Evolutionary conservation across 1,284 basidiomycete genomes (phyloP).

Genomic region (Puccinia horiana): DNA sequence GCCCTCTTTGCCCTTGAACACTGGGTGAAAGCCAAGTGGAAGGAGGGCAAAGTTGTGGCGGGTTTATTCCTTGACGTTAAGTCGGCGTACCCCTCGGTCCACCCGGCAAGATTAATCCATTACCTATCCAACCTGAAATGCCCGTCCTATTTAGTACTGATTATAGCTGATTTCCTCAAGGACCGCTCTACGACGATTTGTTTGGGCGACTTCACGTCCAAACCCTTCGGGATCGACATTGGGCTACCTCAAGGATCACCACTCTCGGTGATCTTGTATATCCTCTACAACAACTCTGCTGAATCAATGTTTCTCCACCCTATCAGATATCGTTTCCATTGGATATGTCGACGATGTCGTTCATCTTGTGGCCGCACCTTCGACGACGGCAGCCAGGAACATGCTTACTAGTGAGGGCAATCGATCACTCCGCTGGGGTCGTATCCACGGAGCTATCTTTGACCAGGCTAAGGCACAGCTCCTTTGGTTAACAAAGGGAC

Average conservation of each 20-base stretch:
- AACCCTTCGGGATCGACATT: background rate
- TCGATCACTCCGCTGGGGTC: background rate
- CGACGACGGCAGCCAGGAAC: background rate
- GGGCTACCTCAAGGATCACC: conserved; percentile 37
- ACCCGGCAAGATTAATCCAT: background rate
- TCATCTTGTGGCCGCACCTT: background rate
- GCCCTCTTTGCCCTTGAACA: too few relatives aligned
- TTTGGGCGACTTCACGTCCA: background rate
- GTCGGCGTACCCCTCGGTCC: conserved; percentile 18
- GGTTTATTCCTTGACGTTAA: conserved; percentile 18
- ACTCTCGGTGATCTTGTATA: conserved; percentile 21
- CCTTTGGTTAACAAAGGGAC: background rate
- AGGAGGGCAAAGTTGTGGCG: conserved; percentile 1
- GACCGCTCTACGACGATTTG: background rate
- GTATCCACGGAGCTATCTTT: background rate
- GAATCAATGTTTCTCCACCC: background rate
- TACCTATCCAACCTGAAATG: background rate
- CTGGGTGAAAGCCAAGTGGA: too few relatives aligned
- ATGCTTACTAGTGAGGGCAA: background rate
- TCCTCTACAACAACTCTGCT: conserved; percentile 20
- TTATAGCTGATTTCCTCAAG: background rate
- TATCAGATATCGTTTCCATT: background rate
- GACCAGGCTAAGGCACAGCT: background rate
- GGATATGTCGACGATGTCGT: conserved; percentile 33
- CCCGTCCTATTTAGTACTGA: background rate